A percentile compares a stretch with the other conserved stretches of the same genome.
These are phyloP conservation scores for Ilyonectria mors-panacis DNA, from an alignment of 2,329 filamentous ascomycete genomes.

Conservation along the genomic window DNA sequence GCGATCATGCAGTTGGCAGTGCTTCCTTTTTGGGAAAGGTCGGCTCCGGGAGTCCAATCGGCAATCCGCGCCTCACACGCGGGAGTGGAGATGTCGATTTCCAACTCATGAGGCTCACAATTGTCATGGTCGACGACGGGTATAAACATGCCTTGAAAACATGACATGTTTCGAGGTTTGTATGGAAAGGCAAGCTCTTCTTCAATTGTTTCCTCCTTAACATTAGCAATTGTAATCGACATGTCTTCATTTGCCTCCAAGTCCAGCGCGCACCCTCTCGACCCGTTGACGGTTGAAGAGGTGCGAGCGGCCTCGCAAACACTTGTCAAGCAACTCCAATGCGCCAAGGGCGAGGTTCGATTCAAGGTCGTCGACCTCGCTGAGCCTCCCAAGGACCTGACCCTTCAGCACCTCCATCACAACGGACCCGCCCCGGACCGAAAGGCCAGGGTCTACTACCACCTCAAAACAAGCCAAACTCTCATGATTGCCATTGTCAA, in stretches of 20 bases:
- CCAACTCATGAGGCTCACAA: constrained; percentile 1
- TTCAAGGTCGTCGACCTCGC: constrained; percentile 32
- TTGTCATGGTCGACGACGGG: neutral
- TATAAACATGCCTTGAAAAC: constrained; percentile 6
- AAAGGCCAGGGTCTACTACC: constrained; percentile 29
- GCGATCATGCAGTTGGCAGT: neutral
- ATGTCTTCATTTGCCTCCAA: constrained; percentile 20
- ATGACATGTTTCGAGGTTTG: neutral
- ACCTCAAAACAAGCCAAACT: constrained; percentile 22
- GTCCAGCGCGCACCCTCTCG: constrained; percentile 26
- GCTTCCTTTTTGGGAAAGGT: constrained; percentile 3
- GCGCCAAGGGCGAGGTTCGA: constrained; percentile 9
- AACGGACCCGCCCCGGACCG: constrained; percentile 22
- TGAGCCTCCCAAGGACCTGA: constrained; percentile 22
- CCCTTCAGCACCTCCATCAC: constrained; percentile 22
- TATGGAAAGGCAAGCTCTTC: neutral
- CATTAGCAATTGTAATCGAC: neutral
- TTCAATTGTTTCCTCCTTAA: neutral
- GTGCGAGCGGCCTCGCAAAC: constrained; percentile 16
- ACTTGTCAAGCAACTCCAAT: constrained; percentile 7
- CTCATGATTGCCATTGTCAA: constrained; percentile 29
- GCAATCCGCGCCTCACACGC: neutral
- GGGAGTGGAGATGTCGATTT: neutral
- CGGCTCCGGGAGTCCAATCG: neutral
- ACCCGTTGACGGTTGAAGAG: constrained; percentile 27